Evolutionary conservation across 306 rosid genomes (phyloP).

Genomic region (Sphenostylis stenocarpa): DNA sequence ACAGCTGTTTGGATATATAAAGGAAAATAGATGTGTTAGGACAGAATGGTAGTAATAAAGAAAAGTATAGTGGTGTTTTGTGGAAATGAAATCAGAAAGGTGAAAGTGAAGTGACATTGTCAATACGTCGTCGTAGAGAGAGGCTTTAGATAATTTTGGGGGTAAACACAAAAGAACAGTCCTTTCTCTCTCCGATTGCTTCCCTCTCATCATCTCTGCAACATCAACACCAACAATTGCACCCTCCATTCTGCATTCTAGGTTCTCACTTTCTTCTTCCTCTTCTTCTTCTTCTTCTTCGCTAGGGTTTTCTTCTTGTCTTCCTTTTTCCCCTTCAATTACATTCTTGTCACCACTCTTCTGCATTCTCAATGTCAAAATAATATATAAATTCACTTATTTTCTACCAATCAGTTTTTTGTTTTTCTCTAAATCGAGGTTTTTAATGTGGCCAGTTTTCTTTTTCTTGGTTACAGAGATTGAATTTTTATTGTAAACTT

Average conservation of each 20-base stretch:
- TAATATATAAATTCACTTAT: not conserved
- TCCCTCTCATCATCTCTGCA: slow-evolving; percentile 7
- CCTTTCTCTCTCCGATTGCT: slow-evolving; percentile 29
- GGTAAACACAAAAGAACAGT: not conserved
- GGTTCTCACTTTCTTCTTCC: slow-evolving; percentile 32
- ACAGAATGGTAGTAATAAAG: not conserved
- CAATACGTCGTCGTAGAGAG: slow-evolving; percentile 32
- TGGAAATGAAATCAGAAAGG: not conserved
- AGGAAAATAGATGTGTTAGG: not conserved
- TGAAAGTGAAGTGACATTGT: not conserved
- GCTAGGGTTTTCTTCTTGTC: slow-evolving; percentile 30
- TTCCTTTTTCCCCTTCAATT: not conserved
- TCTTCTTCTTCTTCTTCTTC: not conserved
- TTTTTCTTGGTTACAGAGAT: not conserved
- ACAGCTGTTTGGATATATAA: too few relatives aligned
- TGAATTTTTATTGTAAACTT: slow-evolving; percentile 8
- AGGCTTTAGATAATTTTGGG: slow-evolving; percentile 16
- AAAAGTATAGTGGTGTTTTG: not conserved
- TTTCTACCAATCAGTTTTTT: not conserved
- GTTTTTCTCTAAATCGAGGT: not conserved
- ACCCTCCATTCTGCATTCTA: slow-evolving; percentile 38
- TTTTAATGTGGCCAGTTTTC: not conserved
- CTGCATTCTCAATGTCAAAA: not conserved
- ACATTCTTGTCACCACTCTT: slow-evolving; percentile 11
- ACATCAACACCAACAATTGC: not conserved